These are phyloP conservation scores for Chytriomyces confervae DNA, from an alignment of 192 early-diverging fungal species.

Conservation along the genomic window DNA sequence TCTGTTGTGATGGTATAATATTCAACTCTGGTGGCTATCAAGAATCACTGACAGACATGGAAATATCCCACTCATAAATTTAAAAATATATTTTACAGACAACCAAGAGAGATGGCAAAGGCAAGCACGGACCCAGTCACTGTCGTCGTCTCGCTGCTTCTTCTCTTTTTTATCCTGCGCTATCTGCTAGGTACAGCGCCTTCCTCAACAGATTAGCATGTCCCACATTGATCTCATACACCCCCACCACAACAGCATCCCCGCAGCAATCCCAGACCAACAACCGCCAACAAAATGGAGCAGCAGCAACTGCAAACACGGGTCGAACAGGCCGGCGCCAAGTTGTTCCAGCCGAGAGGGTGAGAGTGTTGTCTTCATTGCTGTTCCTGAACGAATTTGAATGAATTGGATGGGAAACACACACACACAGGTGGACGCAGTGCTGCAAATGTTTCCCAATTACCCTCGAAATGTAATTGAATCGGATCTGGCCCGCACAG, in stretches of 20 bases:
- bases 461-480: slow-evolving; percentile 34
- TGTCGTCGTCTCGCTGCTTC: slow-evolving; percentile 21
- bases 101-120: neutral
- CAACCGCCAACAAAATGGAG: neutral
- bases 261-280: neutral
- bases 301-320: neutral
- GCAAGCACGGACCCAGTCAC: slow-evolving; percentile 24
- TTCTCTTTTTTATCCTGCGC: slow-evolving; percentile 33
- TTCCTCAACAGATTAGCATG: neutral
- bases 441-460: slow-evolving; percentile 40
- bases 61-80: too few relatives aligned
- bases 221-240: neutral
- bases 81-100: too few relatives aligned
- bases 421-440: slow-evolving; percentile 30
- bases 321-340: neutral
- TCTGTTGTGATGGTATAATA: too few relatives aligned
- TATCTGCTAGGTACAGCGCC: slow-evolving; percentile 21
- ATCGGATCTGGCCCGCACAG: slow-evolving; percentile 37
- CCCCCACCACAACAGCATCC: neutral
- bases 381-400: neutral
- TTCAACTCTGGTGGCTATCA: too few relatives aligned
- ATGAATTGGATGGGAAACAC: neutral
- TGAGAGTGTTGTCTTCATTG: neutral
- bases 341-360: neutral
- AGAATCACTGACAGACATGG: too few relatives aligned